Evolutionary conservation across 2,329 filamentous ascomycete genomes (phyloP), one percentile per base, ranked within the genome.

Genomic region (Hypoxylon rubiginosum): DNA sequence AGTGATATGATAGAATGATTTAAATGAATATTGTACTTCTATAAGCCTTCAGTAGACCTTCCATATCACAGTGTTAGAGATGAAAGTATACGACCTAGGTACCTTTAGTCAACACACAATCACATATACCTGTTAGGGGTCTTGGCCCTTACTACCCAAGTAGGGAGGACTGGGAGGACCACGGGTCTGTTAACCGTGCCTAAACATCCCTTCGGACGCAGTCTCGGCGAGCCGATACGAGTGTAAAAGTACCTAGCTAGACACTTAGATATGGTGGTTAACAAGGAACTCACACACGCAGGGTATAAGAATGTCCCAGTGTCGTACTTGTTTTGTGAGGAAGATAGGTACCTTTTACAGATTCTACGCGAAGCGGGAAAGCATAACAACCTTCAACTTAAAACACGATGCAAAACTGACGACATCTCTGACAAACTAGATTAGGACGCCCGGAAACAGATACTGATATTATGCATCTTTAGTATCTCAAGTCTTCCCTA

Each of bases 241-340:
- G n/a, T n/a, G n/a, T n/a, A n/a, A n/a, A n/a, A n/a, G n/a, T n/a
- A n/a, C n/a, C 13, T 34, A 57, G 9, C 19, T n/a, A 21, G 1
- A 32, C 21, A 24, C 30, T 4, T 5, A 30, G 28, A 13, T 19
- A 43, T 10, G 5, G 19, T 49, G 7, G 41, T 43, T 4, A 36
- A 11, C 0, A 73, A 73, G 19, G 66, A 71, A 2, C 64, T 83
- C 43, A 80, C 78, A 1, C 74, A 83, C 66, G 62, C 76, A 1
- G 80, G 79, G 0, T 83, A 82, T 64, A 79, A 78, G 58, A 75
- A 82, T 36, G 71, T 81, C 1, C 78, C 78, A 0, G 78, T 79
- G 2, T 81, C 77, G 0, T 83, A 79, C 62, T 68, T 83, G 8
- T 1, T 83, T 11, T 79, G 77, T 41, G 77, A 79, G 48, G 64